Base-by-base conservation (phyloP, 345 rosid species). In the Arabidopsis arenosa region DNA sequence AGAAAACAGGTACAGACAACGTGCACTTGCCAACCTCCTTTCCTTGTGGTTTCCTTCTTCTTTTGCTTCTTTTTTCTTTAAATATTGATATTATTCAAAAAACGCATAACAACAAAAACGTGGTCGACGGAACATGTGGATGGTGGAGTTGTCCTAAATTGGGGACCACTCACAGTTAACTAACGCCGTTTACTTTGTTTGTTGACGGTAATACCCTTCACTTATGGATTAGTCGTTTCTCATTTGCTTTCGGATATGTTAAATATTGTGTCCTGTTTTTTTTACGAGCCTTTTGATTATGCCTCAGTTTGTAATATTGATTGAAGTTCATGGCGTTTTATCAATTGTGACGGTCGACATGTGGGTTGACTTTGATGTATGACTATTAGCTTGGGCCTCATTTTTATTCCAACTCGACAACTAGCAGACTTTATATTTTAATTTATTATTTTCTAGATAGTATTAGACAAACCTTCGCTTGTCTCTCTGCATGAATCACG, bases 51-150 rank as follows among this genome's bases (percentile, higher is more conserved):
- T 65, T 47, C 78, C 72, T 75, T 40, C 39, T 43, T 17, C 9
- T 39, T 49, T 32, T 40, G 15, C 4, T 37, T 66, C 10, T 12
- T 26, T 3, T 41, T 41, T 26, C 9, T 5, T 32, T 9, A 41
- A 4, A 12, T 4, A 41, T 41, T 28, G 32, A 28, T 43, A 43
- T 43, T 4, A 1, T 17, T 63, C 9, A 6, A 3, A 47, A 55
- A 47, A 77, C 61, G 62, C 76, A 77, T 77, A 64, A 64, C 66
- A 63, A 70, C 80, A 77, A 77, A 77, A 70, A 77, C 80, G 80
- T 70, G 80, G 75, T 70, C 75, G 72, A 70, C 60, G 72, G 66
- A 63, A 70, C 68, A 70, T 70, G 80, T 70, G 75, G 71, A 11
- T 63, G 60, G 76, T 70, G 80, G 76, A 64, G 67, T 66, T 77